A percentile compares a stretch with the other conserved stretches of the same genome.
Evolutionary conservation across 805 yeast genomes (phyloP).

Genomic region (Saturnispora hagleri): DNA sequence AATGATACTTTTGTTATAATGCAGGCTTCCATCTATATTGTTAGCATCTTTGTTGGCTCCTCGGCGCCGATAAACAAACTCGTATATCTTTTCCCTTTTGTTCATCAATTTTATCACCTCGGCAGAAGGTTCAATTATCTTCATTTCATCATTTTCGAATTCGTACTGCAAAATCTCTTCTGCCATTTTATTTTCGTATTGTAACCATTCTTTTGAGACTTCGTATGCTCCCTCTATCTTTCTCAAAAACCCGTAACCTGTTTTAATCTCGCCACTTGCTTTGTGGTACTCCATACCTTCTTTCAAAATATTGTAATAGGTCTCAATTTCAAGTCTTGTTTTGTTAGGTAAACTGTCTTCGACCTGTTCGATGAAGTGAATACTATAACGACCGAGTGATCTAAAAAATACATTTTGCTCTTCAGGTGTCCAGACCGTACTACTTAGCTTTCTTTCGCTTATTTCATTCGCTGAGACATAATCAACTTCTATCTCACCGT

Average conservation of each 20-base stretch:
- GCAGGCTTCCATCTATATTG: not conserved
- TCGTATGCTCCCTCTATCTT: conserved; percentile 10
- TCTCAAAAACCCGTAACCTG: conserved; percentile 12
- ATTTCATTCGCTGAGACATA: conserved; percentile 5
- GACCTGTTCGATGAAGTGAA: conserved; percentile 36
- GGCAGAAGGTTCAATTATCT: not conserved
- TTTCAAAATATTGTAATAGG: conserved; percentile 32
- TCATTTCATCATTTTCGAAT: not conserved
- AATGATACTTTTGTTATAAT: not conserved
- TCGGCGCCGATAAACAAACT: not conserved
- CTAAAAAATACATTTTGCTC: conserved; percentile 48
- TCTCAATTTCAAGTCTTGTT: conserved; percentile 34
- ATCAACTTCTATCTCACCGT: conserved; percentile 23
- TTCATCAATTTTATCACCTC: not conserved
- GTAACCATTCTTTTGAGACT: conserved; percentile 1
- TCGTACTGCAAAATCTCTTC: not conserved
- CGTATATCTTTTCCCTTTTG: not conserved
- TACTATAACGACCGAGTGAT: conserved; percentile 40
- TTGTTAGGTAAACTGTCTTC: conserved; percentile 32
- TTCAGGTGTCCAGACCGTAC: conserved; percentile 31
- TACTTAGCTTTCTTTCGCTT: not conserved
- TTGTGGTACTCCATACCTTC: conserved; percentile 12
- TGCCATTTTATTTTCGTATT: not conserved
- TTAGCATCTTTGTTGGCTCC: not conserved
- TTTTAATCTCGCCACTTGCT: conserved; percentile 20